Base-by-base conservation (phyloP, 768 basidiomycete genomes). In the Pisolithus sp. region DNA sequence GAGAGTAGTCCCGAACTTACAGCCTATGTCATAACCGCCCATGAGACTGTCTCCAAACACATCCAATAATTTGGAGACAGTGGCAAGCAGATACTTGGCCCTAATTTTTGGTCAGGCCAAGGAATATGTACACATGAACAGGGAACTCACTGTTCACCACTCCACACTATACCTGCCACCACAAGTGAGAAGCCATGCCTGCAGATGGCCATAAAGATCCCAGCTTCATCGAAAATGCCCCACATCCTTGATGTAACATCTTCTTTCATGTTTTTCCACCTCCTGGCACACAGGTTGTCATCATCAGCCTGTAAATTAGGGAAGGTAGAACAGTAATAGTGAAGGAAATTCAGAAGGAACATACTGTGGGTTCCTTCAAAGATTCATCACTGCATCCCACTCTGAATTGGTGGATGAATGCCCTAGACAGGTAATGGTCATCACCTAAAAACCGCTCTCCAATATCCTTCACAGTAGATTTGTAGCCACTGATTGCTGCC, bases 201-300 rank as follows among this genome's bases (percentile, higher is more conserved):
- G 26, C 26, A 26, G 26, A 26, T 26, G 26, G 55, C 48, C 0
- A 68, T 62, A 52, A 76, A 76, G 9, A 73, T 57, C 0, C 74
- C 71, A 0, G 68, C 64, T 59, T 74, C 69, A 0, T 67, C 53
- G 47, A 71, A 76, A 8, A 71, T 56, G 4, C 53, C 58, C 70
- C 65, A 72, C 62, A 67, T 68, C 20, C 21, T 18, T 8, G 20
- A 20, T 2, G 41, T 43, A 18, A 7, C 12, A 13, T 43, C 18
- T 20, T 43, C 41, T 13, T 43, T 23, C 41, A 43, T 43, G 9
- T 43, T 43, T 12, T 43, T 43, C 41, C 41, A 43, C 18, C 41
- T 13, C 5, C 41, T 10, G 24, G 21, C 21, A 10, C 41, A 43
- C 10, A 12, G 7, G 41, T 21, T 43, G 7, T 43, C 41, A 8